Conservation (phyloP, 345 rosid genomes). For the Pelargonium nanum region DNA sequence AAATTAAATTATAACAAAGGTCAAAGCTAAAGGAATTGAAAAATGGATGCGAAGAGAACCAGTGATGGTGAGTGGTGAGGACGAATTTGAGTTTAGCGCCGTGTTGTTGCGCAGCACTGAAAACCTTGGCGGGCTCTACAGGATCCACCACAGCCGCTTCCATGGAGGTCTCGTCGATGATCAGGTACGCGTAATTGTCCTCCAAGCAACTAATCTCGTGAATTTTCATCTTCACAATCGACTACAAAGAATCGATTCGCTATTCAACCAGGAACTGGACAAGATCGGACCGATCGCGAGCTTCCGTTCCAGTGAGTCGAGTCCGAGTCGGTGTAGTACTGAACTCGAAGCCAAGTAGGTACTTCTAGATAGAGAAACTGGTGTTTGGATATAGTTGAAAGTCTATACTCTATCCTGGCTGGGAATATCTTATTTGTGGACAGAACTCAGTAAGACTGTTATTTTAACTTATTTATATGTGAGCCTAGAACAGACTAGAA, state of each 20-base stretch:
- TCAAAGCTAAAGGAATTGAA: background rate
- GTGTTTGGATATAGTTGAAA: too few relatives aligned
- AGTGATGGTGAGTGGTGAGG: constrained; percentile 93
- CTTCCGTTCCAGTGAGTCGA: background rate
- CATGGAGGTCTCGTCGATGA: constrained; percentile 63
- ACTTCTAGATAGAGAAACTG: background rate
- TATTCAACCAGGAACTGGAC: too few relatives aligned
- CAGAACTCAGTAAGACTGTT: too few relatives aligned
- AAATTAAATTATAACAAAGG: background rate
- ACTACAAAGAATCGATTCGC: background rate
- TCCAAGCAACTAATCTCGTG: constrained; percentile 63
- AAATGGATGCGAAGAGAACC: constrained; percentile 23
- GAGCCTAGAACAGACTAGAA: too few relatives aligned
- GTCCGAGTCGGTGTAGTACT: background rate
- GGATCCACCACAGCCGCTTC: constrained; percentile 98
- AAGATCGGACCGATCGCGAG: background rate
- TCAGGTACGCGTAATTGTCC: constrained; percentile 89
- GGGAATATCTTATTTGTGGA: too few relatives aligned
- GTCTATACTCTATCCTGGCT: too few relatives aligned
- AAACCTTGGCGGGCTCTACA: constrained; percentile 64
- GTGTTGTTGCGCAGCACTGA: constrained; percentile 40
- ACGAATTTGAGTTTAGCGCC: constrained; percentile 46
- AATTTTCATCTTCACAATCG: constrained; percentile 36
- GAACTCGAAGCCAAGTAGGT: too few relatives aligned
- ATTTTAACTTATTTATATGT: too few relatives aligned